A percentile compares a stretch with the other conserved stretches of the same genome.
Conservation (phyloP, 257 asterid genomes). For the Penstemon davidsonii region DNA sequence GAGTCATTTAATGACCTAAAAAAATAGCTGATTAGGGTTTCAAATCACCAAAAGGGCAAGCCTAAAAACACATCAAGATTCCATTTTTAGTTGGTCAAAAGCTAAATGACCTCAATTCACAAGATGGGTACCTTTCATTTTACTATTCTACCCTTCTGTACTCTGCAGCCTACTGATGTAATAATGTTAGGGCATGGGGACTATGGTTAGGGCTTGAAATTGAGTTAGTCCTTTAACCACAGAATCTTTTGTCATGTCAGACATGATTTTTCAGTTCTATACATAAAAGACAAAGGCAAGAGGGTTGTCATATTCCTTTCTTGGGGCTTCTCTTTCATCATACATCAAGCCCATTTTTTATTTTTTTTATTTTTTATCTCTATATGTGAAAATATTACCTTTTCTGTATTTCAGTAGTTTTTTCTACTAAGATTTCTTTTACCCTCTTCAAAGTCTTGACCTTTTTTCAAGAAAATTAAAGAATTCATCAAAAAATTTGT, state of each 20-base stretch:
- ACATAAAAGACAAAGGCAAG: constrained; percentile 36
- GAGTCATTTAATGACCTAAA: constrained; percentile 39
- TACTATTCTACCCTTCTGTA: constrained; percentile 36
- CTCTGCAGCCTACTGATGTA: constrained; percentile 12
- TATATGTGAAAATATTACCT: constrained; percentile 29
- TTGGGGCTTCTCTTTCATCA: constrained; percentile 25
- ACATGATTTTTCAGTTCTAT: constrained; percentile 41
- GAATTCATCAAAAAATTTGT: too few relatives aligned
- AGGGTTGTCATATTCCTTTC: constrained; percentile 30
- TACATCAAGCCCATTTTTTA: constrained; percentile 16
- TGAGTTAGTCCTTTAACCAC: constrained; percentile 27
- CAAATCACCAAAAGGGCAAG: constrained; percentile 32
- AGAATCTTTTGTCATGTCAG: constrained; percentile 66
- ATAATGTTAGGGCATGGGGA: constrained; percentile 38
- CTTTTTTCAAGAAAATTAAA: not conserved
- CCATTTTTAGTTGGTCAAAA: constrained; percentile 33
- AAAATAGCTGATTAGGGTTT: constrained; percentile 51
- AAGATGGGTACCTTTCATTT: constrained; percentile 25
- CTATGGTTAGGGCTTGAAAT: constrained; percentile 47
- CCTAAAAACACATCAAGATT: constrained; percentile 21
- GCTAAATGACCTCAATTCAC: constrained; percentile 22
- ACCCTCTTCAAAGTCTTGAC: constrained; percentile 16
- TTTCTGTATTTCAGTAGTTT: constrained; percentile 26
- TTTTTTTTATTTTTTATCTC: constrained; percentile 20
- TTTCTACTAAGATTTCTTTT: constrained; percentile 14